Percentiles rank a stretch among this genome's conserved stretches.
Evolutionary conservation across 495 filamentous ascomycete species (phyloP).

Genomic region (Trichoderma parareesei): DNA sequence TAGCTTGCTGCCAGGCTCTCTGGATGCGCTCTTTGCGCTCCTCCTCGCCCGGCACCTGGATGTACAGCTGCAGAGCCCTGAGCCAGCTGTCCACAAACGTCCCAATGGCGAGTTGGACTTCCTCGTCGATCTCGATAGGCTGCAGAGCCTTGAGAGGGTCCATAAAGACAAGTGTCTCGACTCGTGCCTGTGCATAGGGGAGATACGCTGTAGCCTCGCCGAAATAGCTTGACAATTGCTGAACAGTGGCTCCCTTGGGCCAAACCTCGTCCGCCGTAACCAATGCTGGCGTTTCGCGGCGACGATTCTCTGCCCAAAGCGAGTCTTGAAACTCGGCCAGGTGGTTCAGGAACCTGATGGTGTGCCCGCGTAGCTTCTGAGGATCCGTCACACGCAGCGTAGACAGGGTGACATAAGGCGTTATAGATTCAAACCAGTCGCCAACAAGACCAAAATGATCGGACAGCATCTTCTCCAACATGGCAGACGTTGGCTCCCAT

Average conservation of each 20-base stretch:
- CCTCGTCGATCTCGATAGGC: constrained; percentile 14
- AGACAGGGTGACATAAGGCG: neutral
- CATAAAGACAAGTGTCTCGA: constrained; percentile 17
- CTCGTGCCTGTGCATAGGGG: constrained; percentile 16
- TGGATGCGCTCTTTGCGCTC: neutral
- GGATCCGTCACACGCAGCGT: neutral
- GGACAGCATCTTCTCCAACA: neutral
- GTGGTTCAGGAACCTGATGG: neutral
- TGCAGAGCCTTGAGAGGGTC: constrained; percentile 8
- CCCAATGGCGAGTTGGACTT: constrained; percentile 13
- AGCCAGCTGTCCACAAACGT: constrained; percentile 18
- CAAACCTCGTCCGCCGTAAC: neutral
- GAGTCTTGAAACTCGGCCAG: neutral
- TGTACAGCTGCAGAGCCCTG: constrained; percentile 16
- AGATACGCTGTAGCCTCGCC: neutral
- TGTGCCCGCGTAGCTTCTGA: neutral
- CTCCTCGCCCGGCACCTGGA: constrained; percentile 8
- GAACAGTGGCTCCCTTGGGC: neutral
- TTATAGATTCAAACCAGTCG: neutral
- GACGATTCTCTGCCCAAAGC: neutral
- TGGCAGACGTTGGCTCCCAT: neutral
- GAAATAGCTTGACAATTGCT: neutral
- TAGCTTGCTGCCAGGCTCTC: constrained; percentile 17
- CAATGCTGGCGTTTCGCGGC: neutral
- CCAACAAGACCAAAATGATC: neutral